Base-by-base conservation (phyloP, 257 asterid genomes). In the Parsonsia alboflavescens region DNA sequence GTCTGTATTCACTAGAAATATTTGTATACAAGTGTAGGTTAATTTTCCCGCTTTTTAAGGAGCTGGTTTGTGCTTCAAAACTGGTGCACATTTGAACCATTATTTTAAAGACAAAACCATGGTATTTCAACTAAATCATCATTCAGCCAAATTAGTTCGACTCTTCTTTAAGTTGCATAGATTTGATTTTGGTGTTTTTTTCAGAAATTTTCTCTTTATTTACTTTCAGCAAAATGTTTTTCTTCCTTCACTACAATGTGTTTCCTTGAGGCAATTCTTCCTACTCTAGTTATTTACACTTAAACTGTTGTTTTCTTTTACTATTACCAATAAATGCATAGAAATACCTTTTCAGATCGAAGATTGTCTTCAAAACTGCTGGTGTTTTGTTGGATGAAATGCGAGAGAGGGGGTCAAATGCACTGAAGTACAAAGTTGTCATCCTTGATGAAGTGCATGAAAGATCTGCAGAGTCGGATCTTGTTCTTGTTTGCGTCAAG, bases 401-500 rank as follows among this genome's bases (percentile, higher is more conserved):
- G 96, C 91, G 88, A 72, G 99, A 94, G 82, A 94, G 84, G 85
- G 99, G 98, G 26, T 46, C 83, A 78, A 88, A 88, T 63, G 97
- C 99, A 30, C 93, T 94, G 59, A 90, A 85, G 57, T 94, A 90
- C 91, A 94, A 92, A 85, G 99, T 92, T 70, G 88, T 94, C 72
- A 86, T 94, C 80, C 95, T 94, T 56, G 99, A 94, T 75, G 99
- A 94, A 87, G 98, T 94, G 73, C 99, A 94, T 80, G 99, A 94
- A 89, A 88, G 99, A 88, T 94, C 99, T 65, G 97, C 89, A 77
- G 98, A 94, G 87, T 94, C 99, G 5, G 99, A 94, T 84, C 97
- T 94, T 76, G 94, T 89, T 82, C 99, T 94, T 82, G 93, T 90
- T 70, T 92, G 98, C 80, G 79, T 92, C 77, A 94, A 94, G 82